Conservation (phyloP, 495 filamentous ascomycete genomes). For the Neurospora sp. region DNA sequence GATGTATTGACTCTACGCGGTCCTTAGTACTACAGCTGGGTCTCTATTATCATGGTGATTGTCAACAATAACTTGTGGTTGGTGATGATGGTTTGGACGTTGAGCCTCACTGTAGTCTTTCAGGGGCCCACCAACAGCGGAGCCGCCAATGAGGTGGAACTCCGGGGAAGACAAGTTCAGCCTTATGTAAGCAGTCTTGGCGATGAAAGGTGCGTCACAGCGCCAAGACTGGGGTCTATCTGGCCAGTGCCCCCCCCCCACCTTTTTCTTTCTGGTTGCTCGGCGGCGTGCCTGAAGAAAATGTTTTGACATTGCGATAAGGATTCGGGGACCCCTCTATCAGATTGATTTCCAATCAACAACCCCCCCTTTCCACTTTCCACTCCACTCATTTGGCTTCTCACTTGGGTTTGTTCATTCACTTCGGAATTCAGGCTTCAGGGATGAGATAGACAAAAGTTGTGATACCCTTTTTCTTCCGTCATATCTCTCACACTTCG, state of each 20-base stretch:
- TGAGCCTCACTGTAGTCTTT: background rate
- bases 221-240: background rate
- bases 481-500: background rate
- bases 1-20: background rate
- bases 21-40: too few species aligned
- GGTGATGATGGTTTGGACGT: background rate
- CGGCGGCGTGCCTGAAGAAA: background rate
- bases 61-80: too few species aligned
- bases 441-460: background rate
- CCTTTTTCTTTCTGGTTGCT: constrained; percentile 7
- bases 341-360: background rate
- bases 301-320: background rate
- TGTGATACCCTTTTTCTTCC: background rate
- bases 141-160: background rate
- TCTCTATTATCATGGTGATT: too few species aligned
- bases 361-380: background rate
- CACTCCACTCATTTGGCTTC: background rate
- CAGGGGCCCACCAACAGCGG: background rate
- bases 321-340: background rate
- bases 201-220: background rate
- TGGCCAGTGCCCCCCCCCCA: constrained; percentile 25
- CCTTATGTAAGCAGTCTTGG: constrained; percentile 10
- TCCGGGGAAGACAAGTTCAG: background rate
- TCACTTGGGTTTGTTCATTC: background rate
- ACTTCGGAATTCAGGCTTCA: background rate